Evolutionary conservation across 129 eudicot genomes (phyloP).

Genomic region (Tagetes erecta): DNA sequence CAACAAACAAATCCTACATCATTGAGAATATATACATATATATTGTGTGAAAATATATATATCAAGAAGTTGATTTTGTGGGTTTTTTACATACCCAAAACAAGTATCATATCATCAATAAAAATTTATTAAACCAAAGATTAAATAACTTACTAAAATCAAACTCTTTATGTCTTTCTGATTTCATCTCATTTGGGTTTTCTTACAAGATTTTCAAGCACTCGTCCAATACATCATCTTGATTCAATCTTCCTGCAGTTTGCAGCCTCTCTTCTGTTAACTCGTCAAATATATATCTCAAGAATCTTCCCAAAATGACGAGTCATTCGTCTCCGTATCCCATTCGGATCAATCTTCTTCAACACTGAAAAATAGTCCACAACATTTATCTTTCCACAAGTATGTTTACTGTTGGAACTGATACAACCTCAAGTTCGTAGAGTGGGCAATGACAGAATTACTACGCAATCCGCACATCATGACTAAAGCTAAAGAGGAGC

Average conservation of each 20-base stretch:
- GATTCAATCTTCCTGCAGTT: too few species aligned
- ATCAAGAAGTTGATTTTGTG: too few species aligned
- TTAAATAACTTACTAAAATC: constrained; percentile 1
- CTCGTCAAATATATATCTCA: neutral
- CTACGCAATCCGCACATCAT: constrained; percentile 35
- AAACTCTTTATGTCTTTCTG: constrained; percentile 18
- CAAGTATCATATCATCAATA: too few species aligned
- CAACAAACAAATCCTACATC: too few species aligned
- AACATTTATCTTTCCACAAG: too few species aligned
- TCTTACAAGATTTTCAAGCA: neutral
- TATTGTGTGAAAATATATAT: too few species aligned
- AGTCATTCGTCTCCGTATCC: neutral
- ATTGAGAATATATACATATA: too few species aligned
- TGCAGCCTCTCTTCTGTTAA: neutral
- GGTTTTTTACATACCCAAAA: too few species aligned
- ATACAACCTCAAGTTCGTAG: constrained; percentile 59
- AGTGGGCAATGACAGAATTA: constrained; percentile 70
- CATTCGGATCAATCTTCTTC: too few species aligned
- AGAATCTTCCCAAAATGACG: neutral
- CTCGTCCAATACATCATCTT: constrained; percentile 15
- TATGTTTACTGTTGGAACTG: constrained; percentile 60
- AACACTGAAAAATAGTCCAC: too few species aligned
- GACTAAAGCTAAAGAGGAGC: constrained; percentile 52
- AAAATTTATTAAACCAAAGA: too few species aligned
- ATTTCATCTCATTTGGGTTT: neutral